These are phyloP conservation scores for Geranium incanum DNA, from an alignment of 441 rosid genomes.

Conservation along the genomic window DNA sequence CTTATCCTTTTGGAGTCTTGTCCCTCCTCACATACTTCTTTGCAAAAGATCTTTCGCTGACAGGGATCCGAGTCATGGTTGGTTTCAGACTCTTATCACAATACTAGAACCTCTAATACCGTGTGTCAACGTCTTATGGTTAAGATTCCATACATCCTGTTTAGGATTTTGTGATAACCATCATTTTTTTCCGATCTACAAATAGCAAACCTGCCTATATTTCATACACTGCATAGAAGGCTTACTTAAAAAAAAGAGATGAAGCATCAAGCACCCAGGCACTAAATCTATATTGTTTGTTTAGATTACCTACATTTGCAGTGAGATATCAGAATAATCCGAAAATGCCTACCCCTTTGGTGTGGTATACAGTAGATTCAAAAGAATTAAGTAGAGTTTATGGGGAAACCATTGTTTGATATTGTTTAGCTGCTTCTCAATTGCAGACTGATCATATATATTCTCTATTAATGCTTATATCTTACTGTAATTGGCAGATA, in stretches of 20 bases:
- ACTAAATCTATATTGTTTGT: background rate
- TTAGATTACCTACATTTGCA: background rate
- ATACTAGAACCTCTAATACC: background rate
- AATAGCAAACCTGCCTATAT: background rate
- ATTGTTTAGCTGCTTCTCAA: slow-evolving; percentile 2
- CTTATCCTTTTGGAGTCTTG: too few relatives aligned
- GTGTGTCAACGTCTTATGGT: background rate
- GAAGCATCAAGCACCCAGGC: background rate
- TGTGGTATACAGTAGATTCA: background rate
- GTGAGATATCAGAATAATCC: background rate
- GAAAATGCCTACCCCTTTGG: background rate
- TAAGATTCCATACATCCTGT: background rate
- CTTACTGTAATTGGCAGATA: slow-evolving; percentile 43
- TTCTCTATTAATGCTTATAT: slow-evolving; percentile 21
- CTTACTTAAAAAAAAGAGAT: background rate
- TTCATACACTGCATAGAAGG: background rate
- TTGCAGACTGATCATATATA: background rate
- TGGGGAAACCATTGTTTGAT: background rate
- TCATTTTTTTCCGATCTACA: background rate
- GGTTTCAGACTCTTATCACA: too few relatives aligned
- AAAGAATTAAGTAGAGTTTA: background rate
- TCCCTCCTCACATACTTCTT: too few relatives aligned
- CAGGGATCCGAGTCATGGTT: too few relatives aligned
- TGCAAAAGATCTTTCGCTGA: too few relatives aligned
- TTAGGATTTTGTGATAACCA: background rate